These are phyloP conservation scores for Corylus avellana DNA, from an alignment of 306 rosid genomes.

Conservation along the genomic window DNA sequence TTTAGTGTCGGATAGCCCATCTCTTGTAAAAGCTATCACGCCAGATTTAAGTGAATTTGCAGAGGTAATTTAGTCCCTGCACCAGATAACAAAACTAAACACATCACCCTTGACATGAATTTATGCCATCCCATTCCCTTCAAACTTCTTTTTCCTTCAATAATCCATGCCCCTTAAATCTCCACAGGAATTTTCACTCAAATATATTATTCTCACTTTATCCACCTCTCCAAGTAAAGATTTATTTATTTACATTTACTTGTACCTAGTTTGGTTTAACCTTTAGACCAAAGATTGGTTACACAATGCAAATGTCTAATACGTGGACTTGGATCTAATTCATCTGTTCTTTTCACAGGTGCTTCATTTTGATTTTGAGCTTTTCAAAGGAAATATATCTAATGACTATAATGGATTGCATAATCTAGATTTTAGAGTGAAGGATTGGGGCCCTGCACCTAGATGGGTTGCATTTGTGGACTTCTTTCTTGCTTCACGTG, in stretches of 20 bases:
- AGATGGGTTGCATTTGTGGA: constrained; percentile 99
- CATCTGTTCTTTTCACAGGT: constrained; percentile 50
- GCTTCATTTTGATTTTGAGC: constrained; percentile 80
- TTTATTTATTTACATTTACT: not conserved
- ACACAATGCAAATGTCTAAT: not conserved
- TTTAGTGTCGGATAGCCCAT: constrained; percentile 83
- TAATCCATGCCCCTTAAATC: not conserved
- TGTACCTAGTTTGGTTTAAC: not conserved
- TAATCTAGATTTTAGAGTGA: constrained; percentile 71
- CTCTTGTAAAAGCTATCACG: constrained; percentile 55
- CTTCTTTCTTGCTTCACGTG: constrained; percentile 90
- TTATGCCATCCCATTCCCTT: not conserved
- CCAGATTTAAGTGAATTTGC: constrained; percentile 70
- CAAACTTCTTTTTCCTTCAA: no score
- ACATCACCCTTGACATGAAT: not conserved
- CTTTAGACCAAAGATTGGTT: not conserved
- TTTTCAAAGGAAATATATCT: constrained; percentile 70
- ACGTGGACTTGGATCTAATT: constrained; percentile 7
- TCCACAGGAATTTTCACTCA: not conserved
- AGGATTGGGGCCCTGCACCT: constrained; percentile 98
- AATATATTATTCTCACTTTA: not conserved
- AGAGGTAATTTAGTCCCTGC: constrained; percentile 57
- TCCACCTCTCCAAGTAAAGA: not conserved
- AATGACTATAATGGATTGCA: constrained; percentile 35
- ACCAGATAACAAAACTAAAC: not conserved